Base-by-base conservation (phyloP, 2,329 filamentous ascomycete genomes). In the Aureobasidium leucospermi region DNA sequence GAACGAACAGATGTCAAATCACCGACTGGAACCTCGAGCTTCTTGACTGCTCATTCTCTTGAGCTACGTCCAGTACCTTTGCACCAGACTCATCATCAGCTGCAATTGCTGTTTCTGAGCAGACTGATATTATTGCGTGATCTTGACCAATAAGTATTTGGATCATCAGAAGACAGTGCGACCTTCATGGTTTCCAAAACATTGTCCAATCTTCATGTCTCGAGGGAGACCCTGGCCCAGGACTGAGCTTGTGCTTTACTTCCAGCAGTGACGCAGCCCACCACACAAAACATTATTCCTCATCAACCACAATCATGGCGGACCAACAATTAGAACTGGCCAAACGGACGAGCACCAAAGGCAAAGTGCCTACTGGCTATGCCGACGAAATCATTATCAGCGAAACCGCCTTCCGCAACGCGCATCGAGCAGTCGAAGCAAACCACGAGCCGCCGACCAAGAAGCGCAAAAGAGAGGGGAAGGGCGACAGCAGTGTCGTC, bases 351-450 rank as follows among this genome's bases (percentile, higher is more conserved):
- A 70, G 69, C 11, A 73, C 72, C 32, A 72, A 71, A 63, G 77
- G 78, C 59, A 73, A 72, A 61, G 76, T 80, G 10, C 78, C 78
- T 2, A 96, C 94, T 0, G 94, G 94, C 10, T 87, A 84, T 67
- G 94, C 94, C 1, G 83, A 94, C 66, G 93, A 99, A 74, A 91
- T 89, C 0, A 89, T 84, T 66, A 85, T 99, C 64, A 96, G 90
- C 72, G 94, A 97, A 69, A 85, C 93, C 64, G 91, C 89, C 0
- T 99, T 99, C 71, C 85, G 90, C 66, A 84, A 84, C 68, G 91
- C 94, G 64, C 92, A 96, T 71, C 87, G 90, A 60, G 91, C 90
- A 1, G 83, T 94, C 62, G 81, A 86, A 66, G 67, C 66, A 1
- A 79, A 82, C 66, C 80, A 77, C 16, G 78, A 78, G 29, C 68